These are phyloP conservation scores for Corylus avellana DNA, from an alignment of 306 rosid species.

Conservation along the genomic window DNA sequence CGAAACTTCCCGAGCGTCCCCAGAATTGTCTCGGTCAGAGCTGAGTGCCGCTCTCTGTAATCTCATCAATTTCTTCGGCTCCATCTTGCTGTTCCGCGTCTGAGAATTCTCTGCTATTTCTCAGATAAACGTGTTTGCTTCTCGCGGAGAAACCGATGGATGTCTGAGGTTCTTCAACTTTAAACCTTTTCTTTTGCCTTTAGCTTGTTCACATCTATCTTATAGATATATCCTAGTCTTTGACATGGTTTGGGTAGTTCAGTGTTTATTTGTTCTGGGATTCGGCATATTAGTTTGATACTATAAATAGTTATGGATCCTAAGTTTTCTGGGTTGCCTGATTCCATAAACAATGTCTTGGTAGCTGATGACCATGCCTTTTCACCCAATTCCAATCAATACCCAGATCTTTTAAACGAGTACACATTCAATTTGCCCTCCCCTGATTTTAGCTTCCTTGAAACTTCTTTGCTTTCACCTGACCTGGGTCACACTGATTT, in stretches of 20 bases:
- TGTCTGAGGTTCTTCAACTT: constrained; percentile 18
- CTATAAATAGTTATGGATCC: constrained; percentile 37
- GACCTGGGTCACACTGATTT: constrained; percentile 18
- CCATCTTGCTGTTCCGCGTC: background rate
- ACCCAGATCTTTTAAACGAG: constrained; percentile 14
- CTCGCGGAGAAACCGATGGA: background rate
- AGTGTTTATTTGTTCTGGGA: background rate
- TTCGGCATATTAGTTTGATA: background rate
- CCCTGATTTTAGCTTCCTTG: constrained; percentile 27
- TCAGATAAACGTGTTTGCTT: background rate
- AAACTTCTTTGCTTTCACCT: constrained; percentile 10
- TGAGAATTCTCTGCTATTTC: background rate
- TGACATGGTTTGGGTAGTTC: background rate
- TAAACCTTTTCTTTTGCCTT: background rate
- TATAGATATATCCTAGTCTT: background rate
- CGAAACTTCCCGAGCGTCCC: background rate
- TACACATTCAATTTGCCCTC: constrained; percentile 26
- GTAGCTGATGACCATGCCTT: background rate
- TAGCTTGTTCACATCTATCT: too few species aligned
- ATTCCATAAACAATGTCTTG: background rate
- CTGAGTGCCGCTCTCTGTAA: too few species aligned
- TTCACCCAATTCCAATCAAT: constrained; percentile 24
- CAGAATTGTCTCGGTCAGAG: too few species aligned
- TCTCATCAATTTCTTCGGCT: background rate
- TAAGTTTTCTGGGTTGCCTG: constrained; percentile 21